phyloP scores from a whole-genome alignment of 371 early-diverging fungal genomes.

The Mortierella sp. region DNA sequence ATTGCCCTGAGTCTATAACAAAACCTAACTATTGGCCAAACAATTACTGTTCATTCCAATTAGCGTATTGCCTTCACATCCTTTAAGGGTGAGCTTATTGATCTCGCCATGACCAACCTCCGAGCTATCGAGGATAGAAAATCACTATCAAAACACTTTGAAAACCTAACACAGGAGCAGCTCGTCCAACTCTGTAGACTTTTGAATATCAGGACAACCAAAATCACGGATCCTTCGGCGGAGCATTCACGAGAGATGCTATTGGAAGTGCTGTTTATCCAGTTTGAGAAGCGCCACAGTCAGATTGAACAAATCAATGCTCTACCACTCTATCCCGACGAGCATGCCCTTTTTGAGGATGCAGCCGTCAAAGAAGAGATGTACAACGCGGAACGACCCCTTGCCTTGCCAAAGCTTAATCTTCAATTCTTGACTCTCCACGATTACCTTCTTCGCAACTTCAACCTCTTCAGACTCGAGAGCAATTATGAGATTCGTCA shows the following conservation, averaged over 20 bases:
- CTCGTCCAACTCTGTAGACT: slow-evolving; percentile 68
- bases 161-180: slow-evolving; percentile 60
- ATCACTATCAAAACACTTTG: slow-evolving; percentile 70
- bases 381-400: slow-evolving; percentile 76
- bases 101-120: slow-evolving; percentile 81
- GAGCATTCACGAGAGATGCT: slow-evolving; percentile 63
- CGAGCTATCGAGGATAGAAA: slow-evolving; percentile 71
- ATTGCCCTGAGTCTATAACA: not conserved
- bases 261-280: slow-evolving; percentile 65
- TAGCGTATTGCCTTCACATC: slow-evolving; percentile 74
- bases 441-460: slow-evolving; percentile 92
- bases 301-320: slow-evolving; percentile 79
- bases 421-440: slow-evolving; percentile 93
- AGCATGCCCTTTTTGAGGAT: slow-evolving; percentile 72
- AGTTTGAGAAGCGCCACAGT: slow-evolving; percentile 72
- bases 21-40: not conserved
- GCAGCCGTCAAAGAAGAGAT: slow-evolving; percentile 67
- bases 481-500: slow-evolving; percentile 85
- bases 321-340: slow-evolving; percentile 87
- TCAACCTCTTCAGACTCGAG: slow-evolving; percentile 86
- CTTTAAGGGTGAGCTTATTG: slow-evolving; percentile 75
- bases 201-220: slow-evolving; percentile 68
- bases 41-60: not conserved
- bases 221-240: slow-evolving; percentile 45
- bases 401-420: slow-evolving; percentile 91